These are phyloP conservation scores for Xylaria grammica DNA, from an alignment of 495 filamentous ascomycete genomes.

Conservation along the genomic window DNA sequence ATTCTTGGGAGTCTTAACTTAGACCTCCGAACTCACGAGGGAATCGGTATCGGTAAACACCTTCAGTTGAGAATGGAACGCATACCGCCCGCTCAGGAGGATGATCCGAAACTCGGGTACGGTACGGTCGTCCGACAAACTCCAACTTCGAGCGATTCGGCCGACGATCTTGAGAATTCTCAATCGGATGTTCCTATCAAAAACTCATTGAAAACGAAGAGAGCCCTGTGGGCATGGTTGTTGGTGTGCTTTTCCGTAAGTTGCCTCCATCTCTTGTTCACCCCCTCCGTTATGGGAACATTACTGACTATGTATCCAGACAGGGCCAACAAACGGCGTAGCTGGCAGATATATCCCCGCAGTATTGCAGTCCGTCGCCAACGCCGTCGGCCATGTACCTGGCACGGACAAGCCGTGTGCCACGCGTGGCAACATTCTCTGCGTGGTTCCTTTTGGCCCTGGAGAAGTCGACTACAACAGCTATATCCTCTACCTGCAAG, in stretches of 20 bases:
- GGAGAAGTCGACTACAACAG: slow-evolving; percentile 32
- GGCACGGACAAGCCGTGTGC: slow-evolving; percentile 28
- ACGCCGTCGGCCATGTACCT: slow-evolving; percentile 29
- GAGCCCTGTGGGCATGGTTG: slow-evolving; percentile 29
- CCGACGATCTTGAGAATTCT: neutral
- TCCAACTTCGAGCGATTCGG: neutral
- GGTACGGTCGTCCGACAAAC: slow-evolving; percentile 6
- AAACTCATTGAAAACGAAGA: slow-evolving; percentile 25
- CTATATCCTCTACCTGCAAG: slow-evolving; percentile 30
- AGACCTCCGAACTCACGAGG: neutral
- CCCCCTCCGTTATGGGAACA: neutral
- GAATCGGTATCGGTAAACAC: neutral
- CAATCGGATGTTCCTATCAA: neutral
- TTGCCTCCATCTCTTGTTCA: neutral
- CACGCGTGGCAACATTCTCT: slow-evolving; percentile 27
- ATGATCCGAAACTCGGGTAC: neutral
- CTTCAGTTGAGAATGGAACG: neutral
- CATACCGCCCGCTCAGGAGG: neutral
- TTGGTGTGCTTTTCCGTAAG: slow-evolving; percentile 33
- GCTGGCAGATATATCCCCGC: slow-evolving; percentile 30
- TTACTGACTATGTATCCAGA: slow-evolving; percentile 16
- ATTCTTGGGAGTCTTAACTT: neutral
- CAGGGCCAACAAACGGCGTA: slow-evolving; percentile 31
- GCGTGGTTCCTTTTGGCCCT: slow-evolving; percentile 30
- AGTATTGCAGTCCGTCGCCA: slow-evolving; percentile 33